These are phyloP conservation scores for Bruguiera gymnorhiza DNA, from an alignment of 345 rosid genomes.

Conservation along the genomic window DNA sequence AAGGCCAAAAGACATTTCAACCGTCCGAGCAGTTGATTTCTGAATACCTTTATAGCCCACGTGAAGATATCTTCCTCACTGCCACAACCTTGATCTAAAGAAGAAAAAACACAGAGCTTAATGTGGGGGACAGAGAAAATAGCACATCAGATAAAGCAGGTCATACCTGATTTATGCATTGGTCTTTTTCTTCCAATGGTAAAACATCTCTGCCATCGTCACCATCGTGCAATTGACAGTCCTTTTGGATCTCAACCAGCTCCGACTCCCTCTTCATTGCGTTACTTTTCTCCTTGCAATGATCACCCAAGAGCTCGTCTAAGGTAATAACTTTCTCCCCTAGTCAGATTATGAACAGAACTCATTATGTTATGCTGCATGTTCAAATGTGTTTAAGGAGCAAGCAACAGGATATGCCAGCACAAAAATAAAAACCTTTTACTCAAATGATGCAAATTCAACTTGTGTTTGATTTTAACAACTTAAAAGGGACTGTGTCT, in stretches of 20 bases:
- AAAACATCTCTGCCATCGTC: slow-evolving; percentile 49
- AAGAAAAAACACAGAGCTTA: too few species aligned
- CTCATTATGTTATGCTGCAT: background rate
- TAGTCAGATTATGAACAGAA: background rate
- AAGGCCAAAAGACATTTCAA: background rate
- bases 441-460: background rate
- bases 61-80: slow-evolving; percentile 54
- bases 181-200: slow-evolving; percentile 47
- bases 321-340: slow-evolving; percentile 69
- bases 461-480: background rate
- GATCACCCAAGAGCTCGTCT: slow-evolving; percentile 77
- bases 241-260: slow-evolving; percentile 40
- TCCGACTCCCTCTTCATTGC: slow-evolving; percentile 48
- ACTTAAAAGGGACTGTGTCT: too few species aligned
- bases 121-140: too few species aligned
- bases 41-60: slow-evolving; percentile 68
- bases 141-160: too few species aligned
- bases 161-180: slow-evolving; percentile 36
- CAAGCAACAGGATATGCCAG: background rate
- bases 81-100: slow-evolving; percentile 14
- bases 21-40: slow-evolving; percentile 25
- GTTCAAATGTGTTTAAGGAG: too few species aligned
- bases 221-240: slow-evolving; percentile 64
- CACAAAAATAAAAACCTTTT: background rate
- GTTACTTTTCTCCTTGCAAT: slow-evolving; percentile 65